phyloP scores from a whole-genome alignment of 768 basidiomycete species.

The Podaxis sp. region DNA sequence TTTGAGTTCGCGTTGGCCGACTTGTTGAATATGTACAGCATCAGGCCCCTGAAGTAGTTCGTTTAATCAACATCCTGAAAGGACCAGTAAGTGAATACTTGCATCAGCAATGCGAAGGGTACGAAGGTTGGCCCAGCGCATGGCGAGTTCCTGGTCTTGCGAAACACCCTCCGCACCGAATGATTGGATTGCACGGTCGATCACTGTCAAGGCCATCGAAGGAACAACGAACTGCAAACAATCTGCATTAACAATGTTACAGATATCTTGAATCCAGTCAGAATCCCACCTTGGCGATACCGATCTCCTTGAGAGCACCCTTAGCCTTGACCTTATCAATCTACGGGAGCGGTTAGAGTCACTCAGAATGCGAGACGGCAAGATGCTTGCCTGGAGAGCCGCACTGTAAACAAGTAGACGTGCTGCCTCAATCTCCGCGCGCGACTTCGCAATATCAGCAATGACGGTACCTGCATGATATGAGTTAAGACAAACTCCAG shows the following conservation, averaged over 20 bases:
- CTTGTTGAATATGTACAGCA: constrained; percentile 93
- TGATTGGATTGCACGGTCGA: constrained; percentile 95
- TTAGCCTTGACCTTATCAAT: constrained; percentile 92
- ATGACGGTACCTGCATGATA: constrained; percentile 70
- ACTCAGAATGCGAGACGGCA: not conserved
- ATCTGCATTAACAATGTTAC: not conserved
- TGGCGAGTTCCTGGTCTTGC: constrained; percentile 84
- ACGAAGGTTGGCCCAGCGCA: constrained; percentile 74
- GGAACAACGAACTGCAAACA: constrained; percentile 84
- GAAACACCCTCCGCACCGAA: constrained; percentile 96
- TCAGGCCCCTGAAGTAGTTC: constrained; percentile 63
- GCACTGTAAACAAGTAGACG: constrained; percentile 90
- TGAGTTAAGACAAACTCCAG: not conserved
- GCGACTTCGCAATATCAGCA: constrained; percentile 86
- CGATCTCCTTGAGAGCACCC: constrained; percentile 96
- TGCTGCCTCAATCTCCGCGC: constrained; percentile 90
- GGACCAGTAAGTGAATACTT: constrained; percentile 26
- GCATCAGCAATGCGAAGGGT: constrained; percentile 90
- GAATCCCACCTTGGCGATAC: constrained; percentile 82
- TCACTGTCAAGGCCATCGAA: constrained; percentile 79
- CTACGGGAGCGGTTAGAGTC: constrained; percentile 33
- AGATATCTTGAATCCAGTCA: not conserved
- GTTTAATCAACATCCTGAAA: constrained; percentile 12
- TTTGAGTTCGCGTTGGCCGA: constrained; percentile 86
- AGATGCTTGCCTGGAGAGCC: constrained; percentile 67